phyloP scores from a whole-genome alignment of 2,329 filamentous ascomycete genomes.

The Cladosporium sp. region DNA sequence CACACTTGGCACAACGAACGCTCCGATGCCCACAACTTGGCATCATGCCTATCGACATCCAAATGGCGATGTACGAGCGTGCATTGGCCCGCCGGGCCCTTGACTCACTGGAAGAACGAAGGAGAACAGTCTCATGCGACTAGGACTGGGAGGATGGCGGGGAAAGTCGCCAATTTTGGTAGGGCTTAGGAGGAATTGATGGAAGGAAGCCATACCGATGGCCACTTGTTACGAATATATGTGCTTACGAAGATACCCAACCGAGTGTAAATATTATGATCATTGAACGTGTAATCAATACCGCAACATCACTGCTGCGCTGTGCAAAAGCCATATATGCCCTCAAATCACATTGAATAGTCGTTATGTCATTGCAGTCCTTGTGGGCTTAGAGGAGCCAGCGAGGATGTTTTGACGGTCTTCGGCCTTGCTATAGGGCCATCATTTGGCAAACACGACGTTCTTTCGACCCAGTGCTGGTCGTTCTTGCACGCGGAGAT shows the following conservation, averaged over 20 bases:
- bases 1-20: neutral
- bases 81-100: neutral
- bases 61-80: neutral
- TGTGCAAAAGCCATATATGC: neutral
- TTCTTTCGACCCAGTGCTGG: neutral
- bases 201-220: neutral
- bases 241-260: neutral
- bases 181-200: neutral
- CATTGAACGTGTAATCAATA: neutral
- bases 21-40: neutral
- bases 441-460: neutral
- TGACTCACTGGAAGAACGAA: neutral
- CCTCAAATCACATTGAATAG: neutral
- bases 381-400: neutral
- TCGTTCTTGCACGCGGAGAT: neutral
- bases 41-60: neutral
- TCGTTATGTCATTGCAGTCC: neutral
- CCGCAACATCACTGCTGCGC: neutral
- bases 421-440: neutral
- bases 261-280: neutral
- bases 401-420: neutral
- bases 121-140: neutral
- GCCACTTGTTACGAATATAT: neutral
- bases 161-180: neutral
- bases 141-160: neutral